Evolutionary conservation across 768 basidiomycete species (phyloP).

Genomic region (Leccinum incarnatum): DNA sequence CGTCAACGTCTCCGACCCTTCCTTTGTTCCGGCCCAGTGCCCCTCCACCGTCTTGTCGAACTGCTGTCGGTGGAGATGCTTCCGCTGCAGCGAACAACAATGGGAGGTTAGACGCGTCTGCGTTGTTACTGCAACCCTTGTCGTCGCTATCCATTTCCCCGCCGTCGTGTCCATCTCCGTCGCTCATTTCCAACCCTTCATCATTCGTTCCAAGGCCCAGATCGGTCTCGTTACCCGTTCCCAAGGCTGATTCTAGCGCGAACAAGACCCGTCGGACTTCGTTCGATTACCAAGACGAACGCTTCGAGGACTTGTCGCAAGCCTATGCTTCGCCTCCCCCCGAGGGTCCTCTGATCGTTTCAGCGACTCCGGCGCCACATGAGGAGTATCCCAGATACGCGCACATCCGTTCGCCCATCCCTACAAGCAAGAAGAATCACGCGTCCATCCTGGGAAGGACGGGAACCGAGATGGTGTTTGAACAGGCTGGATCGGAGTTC

Average conservation of each 20-base stretch:
- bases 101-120: constrained; percentile 20
- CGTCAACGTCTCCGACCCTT: constrained; percentile 9
- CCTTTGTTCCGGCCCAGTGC: constrained; percentile 25
- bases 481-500: constrained; percentile 27
- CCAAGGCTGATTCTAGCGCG: neutral
- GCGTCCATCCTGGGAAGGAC: constrained; percentile 9
- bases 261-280: constrained; percentile 19
- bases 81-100: neutral
- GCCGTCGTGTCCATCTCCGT: neutral
- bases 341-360: constrained; percentile 24
- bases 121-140: constrained; percentile 29
- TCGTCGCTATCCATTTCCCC: constrained; percentile 18
- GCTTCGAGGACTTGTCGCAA: constrained; percentile 29
- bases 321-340: constrained; percentile 31
- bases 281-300: constrained; percentile 14
- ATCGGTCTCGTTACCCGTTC: constrained; percentile 25
- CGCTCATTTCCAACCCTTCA: constrained; percentile 7
- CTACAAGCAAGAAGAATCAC: constrained; percentile 13
- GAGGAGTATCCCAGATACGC: constrained; percentile 31
- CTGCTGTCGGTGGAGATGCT: constrained; percentile 3
- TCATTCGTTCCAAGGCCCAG: constrained; percentile 23
- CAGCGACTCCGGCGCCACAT: constrained; percentile 13
- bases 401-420: constrained; percentile 21
- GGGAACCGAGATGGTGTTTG: constrained; percentile 24
- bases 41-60: constrained; percentile 27